Evolutionary conservation across 495 filamentous ascomycete genomes (phyloP), one percentile per base, ranked within the genome.

Genomic region (Stereocaulon alpinum): DNA sequence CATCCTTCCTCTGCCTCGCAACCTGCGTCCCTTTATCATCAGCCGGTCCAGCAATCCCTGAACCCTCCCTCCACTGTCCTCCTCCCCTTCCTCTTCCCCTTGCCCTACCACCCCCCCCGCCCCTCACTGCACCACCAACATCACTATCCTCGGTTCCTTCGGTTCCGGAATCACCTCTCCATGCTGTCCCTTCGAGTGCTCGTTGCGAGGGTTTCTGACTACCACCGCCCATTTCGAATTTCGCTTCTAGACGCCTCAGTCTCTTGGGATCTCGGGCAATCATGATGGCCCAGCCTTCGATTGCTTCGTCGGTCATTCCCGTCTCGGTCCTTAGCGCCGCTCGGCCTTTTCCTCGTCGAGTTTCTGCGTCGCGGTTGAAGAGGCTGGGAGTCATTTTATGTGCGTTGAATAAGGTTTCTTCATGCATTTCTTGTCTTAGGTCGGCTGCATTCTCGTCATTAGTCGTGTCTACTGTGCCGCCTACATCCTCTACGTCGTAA

Each of bases 281-380:
- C 89, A 97, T 95, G 27, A 95, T 71, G 3, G 78, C 88, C 90
- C 91, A 98, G 15, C 93, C 93, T 69, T 98, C 93, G 45, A 98
- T 87, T 7, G 84, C 86, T 69, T 98, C 93, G 63, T 98, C 92
- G 1, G 88, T 93, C 87, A 94, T 87, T 10, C 83, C 86, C 12
- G 89, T 95, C 63, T 88, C 84, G 17, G 77, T 77, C 64, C 84
- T 88, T 43, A 98, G 71, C n/a, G 74, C 73, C 6, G 66, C 70
- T 54, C 93, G 73, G 2, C 79, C 71, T 40, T 79, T 73, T 0
- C 85, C 75, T 59, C 86, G 75, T 55, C 91, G 77, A 4, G 88
- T 87, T 9, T 73, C 75, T 0, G 82, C 75, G 57, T 88, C 87
- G 7, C 91, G 80, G 2, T 71, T 77, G 64, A 96, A 96, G 0